A percentile compares a stretch with the other conserved stretches of the same genome.
These are phyloP conservation scores for Crithidia thermophila DNA, from an alignment of 208 protist species.

Conservation along the genomic window DNA sequence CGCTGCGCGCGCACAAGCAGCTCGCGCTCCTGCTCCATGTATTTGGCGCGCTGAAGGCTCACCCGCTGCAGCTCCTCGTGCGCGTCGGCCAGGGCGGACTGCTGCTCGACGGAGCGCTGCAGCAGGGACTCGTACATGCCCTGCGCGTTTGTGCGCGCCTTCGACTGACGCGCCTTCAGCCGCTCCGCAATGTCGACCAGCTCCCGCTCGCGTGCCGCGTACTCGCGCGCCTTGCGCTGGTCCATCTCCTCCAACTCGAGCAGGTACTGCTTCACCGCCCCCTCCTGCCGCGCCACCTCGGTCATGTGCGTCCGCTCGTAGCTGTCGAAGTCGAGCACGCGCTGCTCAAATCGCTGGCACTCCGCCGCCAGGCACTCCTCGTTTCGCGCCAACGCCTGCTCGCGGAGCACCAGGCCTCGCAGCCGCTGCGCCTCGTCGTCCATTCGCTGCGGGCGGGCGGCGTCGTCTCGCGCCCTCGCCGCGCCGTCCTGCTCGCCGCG, in stretches of 20 bases:
- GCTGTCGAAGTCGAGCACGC: conserved; percentile 40
- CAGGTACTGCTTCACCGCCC: conserved; percentile 50
- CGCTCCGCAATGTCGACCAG: conserved; percentile 42
- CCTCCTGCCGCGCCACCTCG: conserved; percentile 43
- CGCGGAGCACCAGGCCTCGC: conserved; percentile 17
- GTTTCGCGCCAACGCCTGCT: conserved; percentile 29
- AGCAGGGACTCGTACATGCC: conserved; percentile 35
- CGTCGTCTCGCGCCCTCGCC: conserved; percentile 4
- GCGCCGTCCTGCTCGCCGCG: conserved; percentile 18
- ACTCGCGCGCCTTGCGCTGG: conserved; percentile 42
- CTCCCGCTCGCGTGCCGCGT: conserved; percentile 37
- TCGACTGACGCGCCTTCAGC: conserved; percentile 27
- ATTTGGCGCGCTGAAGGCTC: conserved; percentile 29
- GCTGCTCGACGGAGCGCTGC: conserved; percentile 36
- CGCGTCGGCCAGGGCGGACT: conserved; percentile 32
- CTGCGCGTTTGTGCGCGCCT: conserved; percentile 23
- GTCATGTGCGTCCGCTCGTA: conserved; percentile 29
- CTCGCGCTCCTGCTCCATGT: conserved; percentile 26
- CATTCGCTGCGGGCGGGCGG: conserved; percentile 1
- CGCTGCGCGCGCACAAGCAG: conserved; percentile 10
- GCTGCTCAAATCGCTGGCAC: conserved; percentile 38
- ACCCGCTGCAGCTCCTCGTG: conserved; percentile 45
- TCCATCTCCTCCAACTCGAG: conserved; percentile 60
- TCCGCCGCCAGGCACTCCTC: conserved; percentile 46
- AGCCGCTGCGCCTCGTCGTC: conserved; percentile 32